Percentiles rank a stretch among this genome's conserved stretches.
Conservation (phyloP, 2,329 filamentous ascomycete species). For the Colletotrichum plurivorum region DNA sequence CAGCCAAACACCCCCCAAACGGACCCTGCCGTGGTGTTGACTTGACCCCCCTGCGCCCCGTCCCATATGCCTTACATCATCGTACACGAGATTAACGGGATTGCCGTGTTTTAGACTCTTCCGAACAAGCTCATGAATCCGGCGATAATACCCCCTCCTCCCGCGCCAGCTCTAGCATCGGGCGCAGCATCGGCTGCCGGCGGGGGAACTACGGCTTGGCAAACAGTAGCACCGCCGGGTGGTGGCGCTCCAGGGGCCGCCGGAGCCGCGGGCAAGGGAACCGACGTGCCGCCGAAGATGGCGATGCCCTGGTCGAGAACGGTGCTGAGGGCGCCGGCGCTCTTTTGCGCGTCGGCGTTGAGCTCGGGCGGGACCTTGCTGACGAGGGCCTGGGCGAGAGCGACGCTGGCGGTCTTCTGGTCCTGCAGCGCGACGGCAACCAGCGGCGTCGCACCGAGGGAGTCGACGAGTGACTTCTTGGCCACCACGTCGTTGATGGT, state of each 20-base stretch:
- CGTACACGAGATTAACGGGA: background rate
- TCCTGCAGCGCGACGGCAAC: conserved; percentile 37
- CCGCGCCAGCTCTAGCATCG: background rate
- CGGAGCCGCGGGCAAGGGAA: background rate
- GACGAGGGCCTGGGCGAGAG: conserved; percentile 32
- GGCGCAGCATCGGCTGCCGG: conserved; percentile 6
- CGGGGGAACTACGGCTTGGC: conserved; percentile 1
- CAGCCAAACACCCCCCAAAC: conserved; percentile 1
- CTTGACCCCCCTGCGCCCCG: background rate
- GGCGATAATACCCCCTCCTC: background rate
- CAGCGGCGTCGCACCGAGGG: conserved; percentile 31
- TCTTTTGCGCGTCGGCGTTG: conserved; percentile 28
- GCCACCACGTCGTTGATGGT: conserved; percentile 35
- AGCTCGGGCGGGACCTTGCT: conserved; percentile 30
- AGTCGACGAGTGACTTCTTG: conserved; percentile 32
- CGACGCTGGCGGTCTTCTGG: conserved; percentile 28
- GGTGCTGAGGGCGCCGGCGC: conserved; percentile 24
- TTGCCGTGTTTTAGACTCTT: background rate
- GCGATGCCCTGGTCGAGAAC: conserved; percentile 30
- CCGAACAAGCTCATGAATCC: conserved; percentile 13
- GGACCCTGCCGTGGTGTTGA: conserved; percentile 34
- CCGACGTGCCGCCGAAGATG: conserved; percentile 8
- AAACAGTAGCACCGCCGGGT: background rate
- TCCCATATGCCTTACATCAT: conserved; percentile 6
- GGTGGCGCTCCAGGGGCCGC: background rate